Base-by-base conservation (phyloP, 352 stramenopile genomes). In the Phytophthora europaea region DNA sequence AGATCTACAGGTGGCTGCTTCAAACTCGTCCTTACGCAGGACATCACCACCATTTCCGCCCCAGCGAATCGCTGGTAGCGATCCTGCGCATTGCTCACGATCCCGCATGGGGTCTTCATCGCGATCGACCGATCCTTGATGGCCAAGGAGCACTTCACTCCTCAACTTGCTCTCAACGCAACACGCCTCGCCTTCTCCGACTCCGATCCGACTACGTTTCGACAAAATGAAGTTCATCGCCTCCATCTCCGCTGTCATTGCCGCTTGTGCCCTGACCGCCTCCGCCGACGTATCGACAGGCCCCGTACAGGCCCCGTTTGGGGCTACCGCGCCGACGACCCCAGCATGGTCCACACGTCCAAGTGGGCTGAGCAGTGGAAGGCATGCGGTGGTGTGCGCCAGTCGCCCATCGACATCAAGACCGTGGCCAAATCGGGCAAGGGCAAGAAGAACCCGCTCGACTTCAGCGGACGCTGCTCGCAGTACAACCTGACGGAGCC, bases 361-460 rank as follows among this genome's bases (percentile, higher is more conserved):
- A 43, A 78, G 31, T 88, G 80, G 81, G 62, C 43, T 13, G 20
- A 62, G 5, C 33, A 67, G 22, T 84, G 66, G 62, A 6, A 54
- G 3, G 45, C 65, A 6, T 88, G 78, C 40, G 66, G 53, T 58
- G 78, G 81, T 38, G 23, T 50, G 3, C 67, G 71, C 15, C 81
- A 88, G 65, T 88, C 81, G 22, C 81, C 81, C 33, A 83, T 88
- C 55, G 67, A 88, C 51, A 82, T 88, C 47, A 45, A 62, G 13
- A 68, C 67, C 5, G 65, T 43, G 16, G 12, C 53, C 9, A 74
- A 67, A 22, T 43, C 48, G 40, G 53, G 51, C 33, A 72, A 53
- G 26, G 23, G 45, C 28, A 70, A 52, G 48, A 71, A 52, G n/a
- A 26, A 36, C 16, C 70, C 80, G 13, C 65, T 87, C 40, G 50